Evolutionary conservation across 2,329 filamentous ascomycete species (phyloP), one percentile per base, ranked within the genome.

Genomic region (Ceratocystis diversiconidia): DNA sequence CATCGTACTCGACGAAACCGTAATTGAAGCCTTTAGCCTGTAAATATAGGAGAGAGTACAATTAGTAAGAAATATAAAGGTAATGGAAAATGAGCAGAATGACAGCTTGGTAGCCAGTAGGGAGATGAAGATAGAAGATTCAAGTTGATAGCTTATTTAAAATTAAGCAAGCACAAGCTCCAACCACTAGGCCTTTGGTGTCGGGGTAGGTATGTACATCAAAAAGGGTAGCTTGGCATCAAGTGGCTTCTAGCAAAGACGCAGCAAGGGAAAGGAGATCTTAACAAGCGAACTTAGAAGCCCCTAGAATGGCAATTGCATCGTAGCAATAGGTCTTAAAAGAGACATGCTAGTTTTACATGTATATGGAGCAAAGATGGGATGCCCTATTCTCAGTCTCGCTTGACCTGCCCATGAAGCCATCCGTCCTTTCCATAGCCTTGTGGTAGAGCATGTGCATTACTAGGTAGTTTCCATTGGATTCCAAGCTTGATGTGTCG

Each of bases 21-120:
- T 99, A 99, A 80, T 99, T 99, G 81, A 90, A 95, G 61, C 94
- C 94, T 82, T 97, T 96, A 71, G 87, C 88, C 85, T 95, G 77
- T 70, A 81, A 22, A 32, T 6, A 41, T 50, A 6, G 22, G 32
- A 17, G 32, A 50, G 41, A 5, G 22, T 75, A 74, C 77, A 71
- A 70, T 67, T 64, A 44, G 66, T 44, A 28, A 50, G 22, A n/a
- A 22, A 57, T 62, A 66, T 63, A 46, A 68, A 67, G 66, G 62
- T 46, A 65, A 43, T 7, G 55, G 55, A n/a, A 36, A 65, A 52
- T 22, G 43, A 62, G 17, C 28, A 65, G 60, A 3, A 10, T 17
- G 17, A 52, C 15, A 15, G 55, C 22, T 25, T 25, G 25, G 15
- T 7, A 50, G n/a, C n/a, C 8, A 50, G 1, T 50, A 50, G 22